Evolutionary conservation across 2,329 filamentous ascomycete genomes (phyloP).

Genomic region (Fusarium fujikuroi): DNA sequence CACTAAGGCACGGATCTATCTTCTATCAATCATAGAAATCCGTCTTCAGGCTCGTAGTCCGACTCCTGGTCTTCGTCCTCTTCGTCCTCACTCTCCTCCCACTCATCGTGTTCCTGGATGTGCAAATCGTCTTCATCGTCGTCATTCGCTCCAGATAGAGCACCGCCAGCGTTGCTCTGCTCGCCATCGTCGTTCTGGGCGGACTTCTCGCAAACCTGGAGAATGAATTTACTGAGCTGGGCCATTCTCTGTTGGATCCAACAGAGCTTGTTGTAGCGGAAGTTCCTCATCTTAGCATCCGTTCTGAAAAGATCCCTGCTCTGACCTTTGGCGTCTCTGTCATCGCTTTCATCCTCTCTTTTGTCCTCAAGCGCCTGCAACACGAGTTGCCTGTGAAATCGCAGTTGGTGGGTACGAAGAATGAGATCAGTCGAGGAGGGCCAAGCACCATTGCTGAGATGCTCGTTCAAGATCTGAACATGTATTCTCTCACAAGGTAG

Average conservation of each 20-base stretch:
- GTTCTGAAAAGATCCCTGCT: constrained; percentile 3
- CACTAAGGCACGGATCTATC: background rate
- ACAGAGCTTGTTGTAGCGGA: background rate
- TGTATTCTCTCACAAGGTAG: constrained; percentile 52
- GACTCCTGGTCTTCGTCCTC: constrained; percentile 4
- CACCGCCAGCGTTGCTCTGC: background rate
- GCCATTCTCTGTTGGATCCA: constrained; percentile 1
- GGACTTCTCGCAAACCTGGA: constrained; percentile 27
- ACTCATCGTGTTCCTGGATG: background rate
- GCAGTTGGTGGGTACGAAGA: constrained; percentile 23
- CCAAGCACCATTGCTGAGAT: constrained; percentile 18
- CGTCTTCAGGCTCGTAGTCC: constrained; percentile 19
- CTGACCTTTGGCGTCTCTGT: background rate
- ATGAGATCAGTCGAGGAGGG: constrained; percentile 1
- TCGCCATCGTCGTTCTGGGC: background rate
- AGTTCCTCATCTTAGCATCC: constrained; percentile 11
- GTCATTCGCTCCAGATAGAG: background rate
- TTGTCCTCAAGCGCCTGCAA: background rate
- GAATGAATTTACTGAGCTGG: constrained; percentile 5
- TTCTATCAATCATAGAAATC: background rate
- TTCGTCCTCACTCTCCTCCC: background rate
- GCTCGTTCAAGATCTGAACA: constrained; percentile 48
- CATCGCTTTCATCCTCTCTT: background rate
- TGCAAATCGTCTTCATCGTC: constrained; percentile 1
- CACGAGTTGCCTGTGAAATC: constrained; percentile 17